These are phyloP conservation scores for Dipodascopsis tothii DNA, from an alignment of 805 yeast species.

Conservation along the genomic window DNA sequence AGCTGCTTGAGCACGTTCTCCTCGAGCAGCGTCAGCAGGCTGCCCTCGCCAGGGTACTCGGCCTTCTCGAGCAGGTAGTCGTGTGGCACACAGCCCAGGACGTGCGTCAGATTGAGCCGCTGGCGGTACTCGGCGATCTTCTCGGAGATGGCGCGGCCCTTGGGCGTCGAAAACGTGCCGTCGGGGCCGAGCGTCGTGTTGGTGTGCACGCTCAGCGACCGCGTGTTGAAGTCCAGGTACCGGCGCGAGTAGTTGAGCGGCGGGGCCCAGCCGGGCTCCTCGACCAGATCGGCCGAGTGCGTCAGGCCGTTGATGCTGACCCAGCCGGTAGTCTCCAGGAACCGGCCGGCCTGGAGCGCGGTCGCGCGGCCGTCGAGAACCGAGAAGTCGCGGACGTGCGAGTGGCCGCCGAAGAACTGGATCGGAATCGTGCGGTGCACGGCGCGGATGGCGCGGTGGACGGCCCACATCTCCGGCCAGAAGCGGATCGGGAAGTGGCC, in stretches of 20 bases:
- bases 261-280: constrained; percentile 25
- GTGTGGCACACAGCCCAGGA: constrained; percentile 58
- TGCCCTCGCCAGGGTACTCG: constrained; percentile 51
- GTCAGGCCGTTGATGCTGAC: constrained; percentile 43
- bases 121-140: constrained; percentile 40
- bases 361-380: constrained; percentile 58
- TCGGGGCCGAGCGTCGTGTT: constrained; percentile 23
- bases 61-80: constrained; percentile 63
- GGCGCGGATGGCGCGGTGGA: constrained; percentile 47
- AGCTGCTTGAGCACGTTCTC: constrained; percentile 46
- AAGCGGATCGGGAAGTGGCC: constrained; percentile 73
- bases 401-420: constrained; percentile 90
- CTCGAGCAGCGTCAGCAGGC: constrained; percentile 54
- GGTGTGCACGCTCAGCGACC: constrained; percentile 63
- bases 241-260: constrained; percentile 43
- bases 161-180: constrained; percentile 43
- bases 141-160: constrained; percentile 46
- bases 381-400: constrained; percentile 81
- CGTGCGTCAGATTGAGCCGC: constrained; percentile 46
- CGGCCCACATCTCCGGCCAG: constrained; percentile 46
- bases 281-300: constrained; percentile 2
- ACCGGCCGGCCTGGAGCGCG: constrained; percentile 87
- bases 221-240: constrained; percentile 74
- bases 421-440: constrained; percentile 56
- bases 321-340: constrained; percentile 91